Percentiles rank a stretch among this genome's conserved stretches.
Evolutionary conservation across 208 protist genomes (phyloP).

Genomic region (Leishmania lainsoni): DNA sequence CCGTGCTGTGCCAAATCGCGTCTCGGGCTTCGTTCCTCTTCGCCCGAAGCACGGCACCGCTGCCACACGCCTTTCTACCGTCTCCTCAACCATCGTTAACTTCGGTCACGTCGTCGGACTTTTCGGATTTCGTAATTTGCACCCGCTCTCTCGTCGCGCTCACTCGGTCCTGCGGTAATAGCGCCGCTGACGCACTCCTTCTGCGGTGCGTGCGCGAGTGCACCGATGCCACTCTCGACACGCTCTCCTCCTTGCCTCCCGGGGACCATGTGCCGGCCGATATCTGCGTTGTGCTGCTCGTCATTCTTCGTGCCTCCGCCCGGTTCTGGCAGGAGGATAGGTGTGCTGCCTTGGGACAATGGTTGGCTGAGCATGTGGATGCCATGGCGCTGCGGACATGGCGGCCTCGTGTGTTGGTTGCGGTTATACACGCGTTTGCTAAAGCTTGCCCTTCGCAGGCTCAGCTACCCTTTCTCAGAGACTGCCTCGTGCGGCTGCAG

Average conservation of each 20-base stretch:
- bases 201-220: conserved; percentile 12
- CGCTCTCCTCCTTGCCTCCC: conserved; percentile 31
- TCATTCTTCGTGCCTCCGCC: conserved; percentile 28
- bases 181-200: conserved; percentile 8
- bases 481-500: conserved; percentile 44
- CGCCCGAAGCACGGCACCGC: background rate
- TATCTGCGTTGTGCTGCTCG: conserved; percentile 36
- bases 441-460: conserved; percentile 33
- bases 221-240: conserved; percentile 12
- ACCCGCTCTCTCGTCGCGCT: conserved; percentile 26
- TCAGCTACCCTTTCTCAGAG: conserved; percentile 33
- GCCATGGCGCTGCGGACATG: conserved; percentile 40
- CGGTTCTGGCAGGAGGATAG: conserved; percentile 29
- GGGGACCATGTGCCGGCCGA: conserved; percentile 31
- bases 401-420: conserved; percentile 53
- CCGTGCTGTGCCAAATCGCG: conserved; percentile 15
- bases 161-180: conserved; percentile 1
- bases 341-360: conserved; percentile 31
- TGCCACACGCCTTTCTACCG: background rate
- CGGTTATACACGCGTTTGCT: conserved; percentile 59
- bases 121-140: conserved; percentile 19
- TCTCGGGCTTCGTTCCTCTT: conserved; percentile 20
- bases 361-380: conserved; percentile 42
- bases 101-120: conserved; percentile 1
- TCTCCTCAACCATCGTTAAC: background rate